These are phyloP conservation scores for Sugiyamaella sp. DNA, from an alignment of 1,139 yeast species.

Conservation along the genomic window DNA sequence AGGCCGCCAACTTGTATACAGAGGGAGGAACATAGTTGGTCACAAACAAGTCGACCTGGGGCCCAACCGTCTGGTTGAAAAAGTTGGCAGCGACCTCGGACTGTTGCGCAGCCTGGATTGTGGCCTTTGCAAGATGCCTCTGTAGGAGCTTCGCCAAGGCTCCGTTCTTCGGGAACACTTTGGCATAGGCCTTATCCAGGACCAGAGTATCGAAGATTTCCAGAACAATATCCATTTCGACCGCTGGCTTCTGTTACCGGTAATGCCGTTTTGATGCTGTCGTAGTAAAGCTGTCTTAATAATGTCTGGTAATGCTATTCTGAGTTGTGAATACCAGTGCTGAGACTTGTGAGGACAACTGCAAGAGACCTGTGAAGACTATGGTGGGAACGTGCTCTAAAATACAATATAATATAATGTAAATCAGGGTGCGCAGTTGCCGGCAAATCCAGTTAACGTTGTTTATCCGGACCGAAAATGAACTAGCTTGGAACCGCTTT, in stretches of 20 bases:
- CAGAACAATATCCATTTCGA: conserved; percentile 80
- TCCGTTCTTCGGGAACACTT: conserved; percentile 48
- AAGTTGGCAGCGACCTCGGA: conserved; percentile 8
- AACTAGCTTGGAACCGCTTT: neutral
- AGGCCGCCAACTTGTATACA: conserved; percentile 11
- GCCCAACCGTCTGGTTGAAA: conserved; percentile 16
- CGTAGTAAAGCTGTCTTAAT: too few relatives aligned
- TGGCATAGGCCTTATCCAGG: conserved; percentile 74
- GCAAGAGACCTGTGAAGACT: neutral
- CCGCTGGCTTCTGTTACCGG: neutral
- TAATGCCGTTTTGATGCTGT: neutral
- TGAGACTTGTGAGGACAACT: neutral
- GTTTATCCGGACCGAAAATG: neutral
- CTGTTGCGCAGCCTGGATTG: conserved; percentile 11
- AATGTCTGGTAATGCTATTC: too few relatives aligned
- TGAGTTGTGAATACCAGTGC: too few relatives aligned
- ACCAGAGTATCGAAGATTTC: conserved; percentile 73
- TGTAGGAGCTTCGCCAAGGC: conserved; percentile 20
- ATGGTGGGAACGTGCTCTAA: too few relatives aligned
- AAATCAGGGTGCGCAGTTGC: neutral
- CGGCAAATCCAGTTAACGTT: neutral
- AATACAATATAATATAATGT: too few relatives aligned
- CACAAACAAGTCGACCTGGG: conserved; percentile 10
- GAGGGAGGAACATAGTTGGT: conserved; percentile 15
- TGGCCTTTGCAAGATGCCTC: conserved; percentile 17